A percentile compares a stretch with the other conserved stretches of the same genome.
Evolutionary conservation across 2,329 filamentous ascomycete genomes (phyloP).

Genomic region (Claviceps sp.): DNA sequence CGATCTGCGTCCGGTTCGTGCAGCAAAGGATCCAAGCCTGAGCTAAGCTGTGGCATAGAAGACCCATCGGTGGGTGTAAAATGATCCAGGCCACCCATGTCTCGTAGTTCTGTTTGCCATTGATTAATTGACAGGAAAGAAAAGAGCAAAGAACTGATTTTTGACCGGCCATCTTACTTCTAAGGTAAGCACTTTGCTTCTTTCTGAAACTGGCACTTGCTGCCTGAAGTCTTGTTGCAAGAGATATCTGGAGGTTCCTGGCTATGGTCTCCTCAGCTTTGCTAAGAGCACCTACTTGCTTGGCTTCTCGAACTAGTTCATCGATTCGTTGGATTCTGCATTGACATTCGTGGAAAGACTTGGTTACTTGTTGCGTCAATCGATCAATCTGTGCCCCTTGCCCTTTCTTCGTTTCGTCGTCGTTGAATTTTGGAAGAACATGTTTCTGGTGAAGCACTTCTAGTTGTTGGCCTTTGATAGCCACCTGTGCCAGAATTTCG

Average conservation of each 20-base stretch:
- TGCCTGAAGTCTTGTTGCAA: slow-evolving; percentile 81
- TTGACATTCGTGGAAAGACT: slow-evolving; percentile 81
- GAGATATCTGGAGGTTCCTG: slow-evolving; percentile 83
- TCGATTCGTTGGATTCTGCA: slow-evolving; percentile 79
- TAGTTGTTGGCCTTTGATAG: slow-evolving; percentile 68
- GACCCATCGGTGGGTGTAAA: slow-evolving; percentile 38
- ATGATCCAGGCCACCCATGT: slow-evolving; percentile 47
- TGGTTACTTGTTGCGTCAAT: slow-evolving; percentile 81
- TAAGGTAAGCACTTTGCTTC: slow-evolving; percentile 92
- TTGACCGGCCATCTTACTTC: slow-evolving; percentile 45
- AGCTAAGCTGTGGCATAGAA: slow-evolving; percentile 34
- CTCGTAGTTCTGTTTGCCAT: slow-evolving; percentile 51
- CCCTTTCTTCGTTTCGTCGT: slow-evolving; percentile 73
- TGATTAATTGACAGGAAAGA: background rate
- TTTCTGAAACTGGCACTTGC: slow-evolving; percentile 87
- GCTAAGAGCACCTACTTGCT: slow-evolving; percentile 57
- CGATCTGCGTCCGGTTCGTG: slow-evolving; percentile 90
- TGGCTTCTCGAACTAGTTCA: slow-evolving; percentile 70
- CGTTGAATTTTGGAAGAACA: slow-evolving; percentile 89
- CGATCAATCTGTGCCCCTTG: slow-evolving; percentile 86
- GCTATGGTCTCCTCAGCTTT: slow-evolving; percentile 91
- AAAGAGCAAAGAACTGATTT: slow-evolving; percentile 1
- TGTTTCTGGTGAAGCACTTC: slow-evolving; percentile 96
- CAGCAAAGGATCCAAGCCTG: slow-evolving; percentile 72
- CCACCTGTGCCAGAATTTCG: slow-evolving; percentile 67